Conservation (phyloP, 352 stramenopile species). For the Phytophthora megakarya region DNA sequence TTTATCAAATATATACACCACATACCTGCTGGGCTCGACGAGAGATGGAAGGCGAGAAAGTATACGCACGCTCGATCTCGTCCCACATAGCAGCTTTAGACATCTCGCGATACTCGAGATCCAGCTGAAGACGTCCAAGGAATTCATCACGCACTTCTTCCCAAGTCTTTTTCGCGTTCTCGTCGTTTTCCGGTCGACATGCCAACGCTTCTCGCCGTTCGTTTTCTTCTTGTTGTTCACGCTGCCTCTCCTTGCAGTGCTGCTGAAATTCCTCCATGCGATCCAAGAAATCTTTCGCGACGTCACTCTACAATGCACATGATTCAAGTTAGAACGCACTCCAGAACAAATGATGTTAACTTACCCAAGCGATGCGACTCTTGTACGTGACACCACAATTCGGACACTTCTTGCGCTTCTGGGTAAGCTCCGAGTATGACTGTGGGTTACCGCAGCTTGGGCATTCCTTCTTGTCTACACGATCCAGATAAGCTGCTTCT, state of each 20-base stretch:
- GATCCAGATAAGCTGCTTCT: conserved; percentile 56
- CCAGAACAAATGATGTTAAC: conserved; percentile 6
- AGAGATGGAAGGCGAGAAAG: conserved; percentile 64
- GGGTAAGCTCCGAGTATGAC: conserved; percentile 74
- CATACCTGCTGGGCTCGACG: conserved; percentile 39
- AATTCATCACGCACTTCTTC: conserved; percentile 65
- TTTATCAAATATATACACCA: background rate
- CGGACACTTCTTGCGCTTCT: conserved; percentile 83
- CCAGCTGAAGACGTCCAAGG: conserved; percentile 63
- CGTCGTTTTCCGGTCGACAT: conserved; percentile 9
- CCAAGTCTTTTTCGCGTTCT: conserved; percentile 44
- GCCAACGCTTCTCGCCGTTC: conserved; percentile 17
- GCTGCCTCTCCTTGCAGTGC: conserved; percentile 18
- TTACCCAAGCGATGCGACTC: conserved; percentile 68
- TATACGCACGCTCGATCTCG: conserved; percentile 58
- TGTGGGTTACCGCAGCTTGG: conserved; percentile 72
- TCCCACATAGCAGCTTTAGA: conserved; percentile 53
- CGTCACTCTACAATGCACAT: conserved; percentile 40
- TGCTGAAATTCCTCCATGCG: conserved; percentile 54
- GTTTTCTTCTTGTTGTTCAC: conserved; percentile 21
- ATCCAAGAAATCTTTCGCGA: conserved; percentile 66
- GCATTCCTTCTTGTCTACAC: conserved; percentile 83
- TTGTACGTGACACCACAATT: conserved; percentile 78
- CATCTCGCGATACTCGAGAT: conserved; percentile 58
- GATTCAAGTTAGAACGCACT: background rate